Evolutionary conservation across 2,329 filamentous ascomycete genomes (phyloP), one percentile per base, ranked within the genome.

Genomic region (Lasiodiplodia hormozganensis): DNA sequence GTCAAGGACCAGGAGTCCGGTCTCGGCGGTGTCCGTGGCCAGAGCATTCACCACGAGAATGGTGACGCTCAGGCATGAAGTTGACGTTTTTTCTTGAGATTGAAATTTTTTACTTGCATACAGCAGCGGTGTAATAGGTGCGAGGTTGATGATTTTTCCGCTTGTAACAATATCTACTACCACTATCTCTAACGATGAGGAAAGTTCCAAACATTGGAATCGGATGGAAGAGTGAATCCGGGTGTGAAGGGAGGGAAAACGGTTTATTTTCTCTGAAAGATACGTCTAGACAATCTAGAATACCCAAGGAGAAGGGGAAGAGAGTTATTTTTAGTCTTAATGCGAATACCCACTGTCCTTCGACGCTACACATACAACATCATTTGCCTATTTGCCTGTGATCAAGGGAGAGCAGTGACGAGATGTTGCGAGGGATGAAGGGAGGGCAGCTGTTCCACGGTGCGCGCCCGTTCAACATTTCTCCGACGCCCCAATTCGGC

Each of bases 1-100:
- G 75, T 74, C 38, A 79, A 79, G 73, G 74, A 72, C 62, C 70
- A 74, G 7, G 77, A 78, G 68, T 76, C 77, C 7, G 70, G 74
- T 6, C 38, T 57, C 14, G 67, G 67, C 21, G 60, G 60, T 25
- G 56, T 69, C 14, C 67, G 67, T 18, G 62, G 67, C 60, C 40
- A 49, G 51, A 69, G 67, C 53, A 49, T 69, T 18, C 67, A 69
- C 60, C 52, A 65, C 40, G 67, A 69, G 67, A 40, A 43, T 52
- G 60, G 38, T 43, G 52, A 47, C 25, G 18, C 38, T 40, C 28
- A 62, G 34, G 40, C 54, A 51, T 67, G n/a, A 57, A 25, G n/a
- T 18, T 67, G 23, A 60, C 23, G 65, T 58, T 62, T 53, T 34
- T 54, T 52, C 21, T 23, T 31, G 38, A 25, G 38, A 40, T 68